Conservation (phyloP, 2,329 filamentous ascomycete genomes). For the Trichoderma asperellum region DNA sequence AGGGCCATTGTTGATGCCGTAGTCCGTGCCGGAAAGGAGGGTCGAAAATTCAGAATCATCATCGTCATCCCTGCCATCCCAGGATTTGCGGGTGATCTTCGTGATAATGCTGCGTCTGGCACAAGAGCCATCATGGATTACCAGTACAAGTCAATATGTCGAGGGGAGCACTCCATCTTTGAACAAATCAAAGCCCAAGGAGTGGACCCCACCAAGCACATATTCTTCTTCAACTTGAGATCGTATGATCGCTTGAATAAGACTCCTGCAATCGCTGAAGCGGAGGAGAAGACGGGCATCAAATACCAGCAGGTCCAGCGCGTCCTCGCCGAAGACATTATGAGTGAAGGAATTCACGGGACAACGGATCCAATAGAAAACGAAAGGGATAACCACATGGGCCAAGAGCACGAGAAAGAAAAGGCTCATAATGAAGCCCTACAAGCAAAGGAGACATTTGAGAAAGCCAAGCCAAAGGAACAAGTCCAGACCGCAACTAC, state of each 20-base stretch:
- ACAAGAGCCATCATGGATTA: constrained; percentile 98
- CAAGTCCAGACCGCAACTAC: constrained; percentile 46
- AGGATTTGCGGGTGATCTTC: constrained; percentile 89
- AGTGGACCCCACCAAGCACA: constrained; percentile 76
- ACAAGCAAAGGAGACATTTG: constrained; percentile 58
- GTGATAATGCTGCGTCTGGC: constrained; percentile 79
- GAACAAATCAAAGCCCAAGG: constrained; percentile 73
- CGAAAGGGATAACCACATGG: constrained; percentile 56
- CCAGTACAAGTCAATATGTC: constrained; percentile 93
- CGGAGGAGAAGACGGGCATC: constrained; percentile 81
- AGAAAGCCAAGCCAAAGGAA: constrained; percentile 49
- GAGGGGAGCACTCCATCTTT: constrained; percentile 89
- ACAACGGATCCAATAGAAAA: constrained; percentile 44
- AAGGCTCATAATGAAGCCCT: constrained; percentile 45
- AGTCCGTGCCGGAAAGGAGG: constrained; percentile 77
- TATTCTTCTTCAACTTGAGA: constrained; percentile 93
- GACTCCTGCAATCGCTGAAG: constrained; percentile 71
- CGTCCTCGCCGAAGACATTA: constrained; percentile 86
- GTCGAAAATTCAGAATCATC: constrained; percentile 87
- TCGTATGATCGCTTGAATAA: constrained; percentile 92
- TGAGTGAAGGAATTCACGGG: constrained; percentile 73
- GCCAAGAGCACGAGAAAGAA: constrained; percentile 43
- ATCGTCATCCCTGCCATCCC: constrained; percentile 89
- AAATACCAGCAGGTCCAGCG: constrained; percentile 85
- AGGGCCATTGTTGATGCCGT: constrained; percentile 89